Conservation (phyloP, 768 basidiomycete genomes). For the Russula lepida region DNA sequence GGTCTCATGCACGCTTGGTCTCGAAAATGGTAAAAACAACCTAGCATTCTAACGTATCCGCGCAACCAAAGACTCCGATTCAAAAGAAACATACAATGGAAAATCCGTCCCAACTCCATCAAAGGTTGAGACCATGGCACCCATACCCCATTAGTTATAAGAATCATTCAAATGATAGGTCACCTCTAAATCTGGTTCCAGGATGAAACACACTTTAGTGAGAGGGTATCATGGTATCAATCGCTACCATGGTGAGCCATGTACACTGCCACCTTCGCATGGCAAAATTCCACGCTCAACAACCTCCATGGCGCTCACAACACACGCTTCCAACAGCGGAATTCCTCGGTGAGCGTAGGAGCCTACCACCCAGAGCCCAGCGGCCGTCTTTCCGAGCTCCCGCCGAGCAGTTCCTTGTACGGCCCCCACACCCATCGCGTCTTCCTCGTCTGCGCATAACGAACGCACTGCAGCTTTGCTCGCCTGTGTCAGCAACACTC, state of each 20-base stretch:
- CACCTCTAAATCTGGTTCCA: background rate
- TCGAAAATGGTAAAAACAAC: no score
- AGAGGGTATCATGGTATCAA: background rate
- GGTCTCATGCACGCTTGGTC: no score
- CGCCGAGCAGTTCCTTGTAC: conserved; percentile 43
- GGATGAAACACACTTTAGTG: background rate
- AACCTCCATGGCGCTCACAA: conserved; percentile 58
- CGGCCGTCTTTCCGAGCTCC: conserved; percentile 26
- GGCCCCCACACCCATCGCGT: conserved; percentile 33
- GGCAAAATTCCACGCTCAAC: conserved; percentile 27
- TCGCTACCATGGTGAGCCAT: conserved; percentile 13
- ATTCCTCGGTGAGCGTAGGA: conserved; percentile 65
- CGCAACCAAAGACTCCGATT: no score
- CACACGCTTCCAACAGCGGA: conserved; percentile 74
- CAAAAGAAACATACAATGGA: no score
- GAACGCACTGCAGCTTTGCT: conserved; percentile 44
- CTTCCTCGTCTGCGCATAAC: conserved; percentile 29
- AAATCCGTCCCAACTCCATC: no score
- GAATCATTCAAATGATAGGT: background rate
- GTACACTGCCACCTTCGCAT: conserved; percentile 21
- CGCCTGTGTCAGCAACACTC: conserved; percentile 46
- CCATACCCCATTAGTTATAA: background rate
- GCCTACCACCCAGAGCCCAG: conserved; percentile 65
- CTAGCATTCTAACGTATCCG: no score
- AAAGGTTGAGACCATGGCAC: background rate